Evolutionary conservation across 768 basidiomycete genomes (phyloP), one percentile per base, ranked within the genome.

Genomic region (Dioszegia crocea): DNA sequence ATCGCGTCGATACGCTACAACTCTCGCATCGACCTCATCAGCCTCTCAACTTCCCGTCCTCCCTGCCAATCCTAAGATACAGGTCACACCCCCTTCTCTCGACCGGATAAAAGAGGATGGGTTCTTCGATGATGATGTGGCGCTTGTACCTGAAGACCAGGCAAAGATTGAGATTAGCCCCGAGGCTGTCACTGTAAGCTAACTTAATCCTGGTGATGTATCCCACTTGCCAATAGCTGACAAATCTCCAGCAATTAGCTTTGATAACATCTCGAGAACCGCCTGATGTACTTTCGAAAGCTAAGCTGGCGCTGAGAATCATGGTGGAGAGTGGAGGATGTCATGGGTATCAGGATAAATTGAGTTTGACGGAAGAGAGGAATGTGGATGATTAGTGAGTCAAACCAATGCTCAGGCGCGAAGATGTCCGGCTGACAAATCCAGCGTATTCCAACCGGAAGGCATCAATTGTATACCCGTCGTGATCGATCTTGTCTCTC

Each of bases 331-430:
- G 88, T 11, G 94, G 94, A 11, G 94, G 94, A 19, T 98, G 94
- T 71, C 93, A 98, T 74, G 94, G 94, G 36, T 97, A 97, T 76
- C 91, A 96, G 70, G 96, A 97, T 77, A 93, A 89, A 66, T 84
- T 98, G 83, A 85, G 87, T 56, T 82, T 97, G 3, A 86, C 88
- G 2, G 81, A 80, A 36, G 77, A 78, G 43, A 80, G 81, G 16
- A 79, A 81, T 27, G 80, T 81, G 4, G 91, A 92, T 63, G 92
- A 96, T 77, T 96, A 92, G 92, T 93, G 73, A 73, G 89, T 80
- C 55, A 21, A 19, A 14, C 19, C 10, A 33, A 3, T 36, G 17
- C n/a, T n/a, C 14, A 16, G 19, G 10, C 3, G 24, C 38, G 19
- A 26, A 2, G 17, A 23, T 33, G 33, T 33, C 6, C 14, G n/a